A percentile compares a stretch with the other conserved stretches of the same genome.
phyloP scores from a whole-genome alignment of 768 basidiomycete species.

The Phanerochaete carnosa region DNA sequence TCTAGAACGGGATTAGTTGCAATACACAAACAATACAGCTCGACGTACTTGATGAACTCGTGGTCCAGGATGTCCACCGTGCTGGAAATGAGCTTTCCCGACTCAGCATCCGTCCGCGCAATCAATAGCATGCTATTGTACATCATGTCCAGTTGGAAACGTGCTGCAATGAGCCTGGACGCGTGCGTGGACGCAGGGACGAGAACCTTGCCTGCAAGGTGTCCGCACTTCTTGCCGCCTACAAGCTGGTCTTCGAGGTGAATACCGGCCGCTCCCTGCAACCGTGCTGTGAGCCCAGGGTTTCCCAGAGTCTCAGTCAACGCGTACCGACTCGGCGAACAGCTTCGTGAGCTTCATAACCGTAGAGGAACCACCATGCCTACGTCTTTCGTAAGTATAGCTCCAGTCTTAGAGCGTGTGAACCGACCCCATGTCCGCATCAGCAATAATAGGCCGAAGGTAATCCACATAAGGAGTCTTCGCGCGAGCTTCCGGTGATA shows the following conservation, averaged over 20 bases:
- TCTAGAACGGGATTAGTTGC: slow-evolving; percentile 32
- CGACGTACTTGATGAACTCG: slow-evolving; percentile 66
- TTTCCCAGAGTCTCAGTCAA: not conserved
- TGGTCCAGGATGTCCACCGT: slow-evolving; percentile 84
- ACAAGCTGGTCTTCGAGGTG: slow-evolving; percentile 94
- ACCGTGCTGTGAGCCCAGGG: not conserved
- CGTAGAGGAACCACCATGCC: slow-evolving; percentile 89
- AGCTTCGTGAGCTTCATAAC: slow-evolving; percentile 94
- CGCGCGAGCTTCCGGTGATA: slow-evolving; percentile 57
- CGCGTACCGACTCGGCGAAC: slow-evolving; percentile 83
- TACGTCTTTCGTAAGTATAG: slow-evolving; percentile 24
- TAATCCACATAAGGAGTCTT: slow-evolving; percentile 84
- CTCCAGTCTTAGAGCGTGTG: not conserved
- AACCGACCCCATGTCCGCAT: slow-evolving; percentile 87
- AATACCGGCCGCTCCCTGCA: slow-evolving; percentile 82
- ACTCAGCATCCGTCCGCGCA: slow-evolving; percentile 90
- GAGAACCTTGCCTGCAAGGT: slow-evolving; percentile 88
- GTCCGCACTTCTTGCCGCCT: slow-evolving; percentile 94
- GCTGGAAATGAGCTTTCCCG: slow-evolving; percentile 78
- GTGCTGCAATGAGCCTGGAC: slow-evolving; percentile 77
- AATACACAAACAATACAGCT: not conserved
- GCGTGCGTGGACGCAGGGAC: slow-evolving; percentile 88
- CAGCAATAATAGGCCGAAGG: slow-evolving; percentile 89
- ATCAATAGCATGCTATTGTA: slow-evolving; percentile 87
- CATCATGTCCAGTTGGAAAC: slow-evolving; percentile 89